Percentiles rank a stretch among this genome's conserved stretches.
Evolutionary conservation across 345 rosid species (phyloP).

Genomic region (Kandelia obovata): DNA sequence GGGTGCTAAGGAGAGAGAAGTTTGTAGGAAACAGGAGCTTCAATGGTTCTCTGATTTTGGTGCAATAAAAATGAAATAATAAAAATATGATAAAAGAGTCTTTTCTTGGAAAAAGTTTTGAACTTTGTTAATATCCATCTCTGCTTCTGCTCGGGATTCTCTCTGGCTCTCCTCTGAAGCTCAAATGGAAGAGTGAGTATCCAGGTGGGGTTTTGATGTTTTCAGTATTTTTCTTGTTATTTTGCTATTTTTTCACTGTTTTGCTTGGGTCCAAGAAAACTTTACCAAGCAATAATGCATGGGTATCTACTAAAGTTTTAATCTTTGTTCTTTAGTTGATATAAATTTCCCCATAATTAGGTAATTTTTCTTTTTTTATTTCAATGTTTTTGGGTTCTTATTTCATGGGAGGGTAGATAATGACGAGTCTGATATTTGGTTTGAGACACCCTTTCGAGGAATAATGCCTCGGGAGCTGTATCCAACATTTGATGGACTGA

Average conservation of each 20-base stretch:
- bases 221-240: neutral
- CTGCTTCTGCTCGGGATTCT: constrained; percentile 25
- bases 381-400: neutral
- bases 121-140: constrained; percentile 11
- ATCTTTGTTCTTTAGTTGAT: neutral
- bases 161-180: constrained; percentile 1
- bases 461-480: neutral
- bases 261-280: constrained; percentile 1
- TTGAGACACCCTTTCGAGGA: constrained; percentile 4
- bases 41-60: constrained; percentile 35
- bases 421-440: constrained; percentile 3
- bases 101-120: constrained; percentile 7
- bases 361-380: constrained; percentile 1
- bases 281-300: neutral
- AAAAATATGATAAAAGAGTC: constrained; percentile 8
- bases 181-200: constrained; percentile 19
- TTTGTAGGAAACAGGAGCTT: constrained; percentile 20
- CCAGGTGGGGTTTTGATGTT: constrained; percentile 31
- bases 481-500: neutral
- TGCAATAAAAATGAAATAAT: constrained; percentile 28
- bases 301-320: constrained; percentile 1
- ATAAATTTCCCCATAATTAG: neutral
- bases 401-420: constrained; percentile 5
- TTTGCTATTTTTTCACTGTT: neutral
- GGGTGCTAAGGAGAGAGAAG: constrained; percentile 26